Evolutionary conservation across 768 basidiomycete species (phyloP), one percentile per base, ranked within the genome.

Genomic region (Thelephora ganbajun): DNA sequence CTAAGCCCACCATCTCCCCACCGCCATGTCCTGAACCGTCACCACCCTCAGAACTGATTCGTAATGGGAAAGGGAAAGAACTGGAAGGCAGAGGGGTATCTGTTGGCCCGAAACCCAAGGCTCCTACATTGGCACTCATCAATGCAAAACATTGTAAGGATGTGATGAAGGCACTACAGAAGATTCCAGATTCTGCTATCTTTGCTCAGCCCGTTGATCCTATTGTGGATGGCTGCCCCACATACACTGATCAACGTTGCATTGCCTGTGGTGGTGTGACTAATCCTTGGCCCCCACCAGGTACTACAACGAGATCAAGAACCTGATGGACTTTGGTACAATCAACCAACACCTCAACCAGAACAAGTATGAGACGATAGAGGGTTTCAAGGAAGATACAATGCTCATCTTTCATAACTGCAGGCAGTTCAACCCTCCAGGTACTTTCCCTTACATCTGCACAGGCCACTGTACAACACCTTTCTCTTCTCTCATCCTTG

Each of bases 321-420:
- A 84, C 53, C 94, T 94, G 5, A 97, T 97, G 94, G 92, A 97
- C 64, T 80, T 97, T 46, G 77, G 77, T 7, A 94, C 93, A 2
- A 85, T 96, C 54, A 61, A 62, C 12, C 66, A 69, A 35, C 89
- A 86, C 57, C 66, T 96, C 50, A 69, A 72, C 35, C 66, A 74
- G 45, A 75, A 71, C 44, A 68, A 74, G 56, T 99, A 98, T 60
- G 54, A 66, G 11, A 81, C 76, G 2, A 88, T 92, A 82, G 89
- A 85, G 45, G 77, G 80, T 0, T 83, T 98, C 51, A 77, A 72
- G 48, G 72, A 71, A 51, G 93, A 97, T 55, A 67, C 87, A 45
- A 79, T 86, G 46, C 76, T 93, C 4, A 76, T 96, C 43, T 83
- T 96, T 59, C 70, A 63, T 59, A 99, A 99, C 57, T 97, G 93